phyloP scores from a whole-genome alignment of 2,329 filamentous ascomycete genomes.

The Botryotinia convoluta region DNA sequence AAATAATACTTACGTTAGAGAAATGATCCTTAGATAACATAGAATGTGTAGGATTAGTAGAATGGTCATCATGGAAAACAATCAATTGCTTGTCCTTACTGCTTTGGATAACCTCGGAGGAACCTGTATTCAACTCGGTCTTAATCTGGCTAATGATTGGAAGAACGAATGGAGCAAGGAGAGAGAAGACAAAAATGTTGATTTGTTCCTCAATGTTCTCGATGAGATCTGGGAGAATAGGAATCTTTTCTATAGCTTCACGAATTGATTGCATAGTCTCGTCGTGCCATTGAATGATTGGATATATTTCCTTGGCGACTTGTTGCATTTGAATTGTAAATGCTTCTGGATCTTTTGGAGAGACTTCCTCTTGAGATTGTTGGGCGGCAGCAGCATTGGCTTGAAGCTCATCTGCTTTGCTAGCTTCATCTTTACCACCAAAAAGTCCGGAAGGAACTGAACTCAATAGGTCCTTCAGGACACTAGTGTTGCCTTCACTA shows the following conservation, averaged over 20 bases:
- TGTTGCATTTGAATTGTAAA: conserved; percentile 75
- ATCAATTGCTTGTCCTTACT: conserved; percentile 80
- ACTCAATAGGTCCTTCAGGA: conserved; percentile 75
- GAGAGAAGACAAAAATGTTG: conserved; percentile 85
- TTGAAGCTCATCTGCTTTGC: conserved; percentile 77
- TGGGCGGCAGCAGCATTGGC: conserved; percentile 71
- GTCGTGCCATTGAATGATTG: conserved; percentile 88
- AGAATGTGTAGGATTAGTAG: conserved; percentile 82
- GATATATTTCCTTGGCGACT: conserved; percentile 77
- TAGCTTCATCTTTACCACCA: conserved; percentile 69
- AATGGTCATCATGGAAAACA: conserved; percentile 77
- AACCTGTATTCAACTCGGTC: conserved; percentile 80
- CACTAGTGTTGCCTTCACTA: conserved; percentile 63
- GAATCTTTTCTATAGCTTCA: conserved; percentile 78
- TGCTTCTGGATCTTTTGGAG: conserved; percentile 77
- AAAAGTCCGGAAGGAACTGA: conserved; percentile 81
- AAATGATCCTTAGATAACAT: conserved; percentile 98
- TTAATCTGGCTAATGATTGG: conserved; percentile 86
- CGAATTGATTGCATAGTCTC: conserved; percentile 78
- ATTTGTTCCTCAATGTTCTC: conserved; percentile 86
- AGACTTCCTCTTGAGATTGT: conserved; percentile 70
- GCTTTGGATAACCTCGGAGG: conserved; percentile 81
- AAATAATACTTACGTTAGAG: conserved; percentile 38
- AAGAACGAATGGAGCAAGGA: conserved; percentile 83
- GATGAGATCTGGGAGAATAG: conserved; percentile 77